Percentiles rank a stretch among this genome's conserved stretches.
Evolutionary conservation across 495 filamentous ascomycete species (phyloP).

Genomic region (Penicillium pancosmium): DNA sequence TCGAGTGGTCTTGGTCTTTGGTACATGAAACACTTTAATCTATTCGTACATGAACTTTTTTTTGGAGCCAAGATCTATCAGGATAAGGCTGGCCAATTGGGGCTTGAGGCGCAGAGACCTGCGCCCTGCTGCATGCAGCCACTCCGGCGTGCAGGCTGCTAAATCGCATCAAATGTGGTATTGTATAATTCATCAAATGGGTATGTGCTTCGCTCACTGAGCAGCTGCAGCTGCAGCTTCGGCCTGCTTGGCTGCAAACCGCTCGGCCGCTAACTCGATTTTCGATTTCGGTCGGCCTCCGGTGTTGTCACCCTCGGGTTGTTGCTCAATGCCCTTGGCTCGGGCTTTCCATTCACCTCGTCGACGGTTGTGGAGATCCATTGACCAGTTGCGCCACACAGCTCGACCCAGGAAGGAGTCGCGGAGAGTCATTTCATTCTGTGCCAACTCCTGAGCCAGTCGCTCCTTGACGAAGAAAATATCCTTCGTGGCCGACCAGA

Average conservation of each 20-base stretch:
- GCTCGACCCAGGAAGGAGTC: constrained; percentile 75
- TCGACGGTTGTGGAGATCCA: constrained; percentile 78
- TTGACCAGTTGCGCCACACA: constrained; percentile 90
- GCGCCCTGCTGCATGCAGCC: constrained; percentile 3
- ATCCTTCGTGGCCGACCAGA: constrained; percentile 69
- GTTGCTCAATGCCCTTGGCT: constrained; percentile 55
- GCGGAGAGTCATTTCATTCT: constrained; percentile 66
- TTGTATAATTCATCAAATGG: constrained; percentile 16
- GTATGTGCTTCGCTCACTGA: neutral
- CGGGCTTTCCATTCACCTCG: constrained; percentile 70
- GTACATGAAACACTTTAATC: neutral
- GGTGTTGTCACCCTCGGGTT: constrained; percentile 23
- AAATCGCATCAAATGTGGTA: neutral
- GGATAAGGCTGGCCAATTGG: constrained; percentile 1
- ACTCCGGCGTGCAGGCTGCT: neutral
- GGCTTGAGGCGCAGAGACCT: neutral
- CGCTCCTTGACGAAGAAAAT: constrained; percentile 68
- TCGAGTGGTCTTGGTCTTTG: neutral
- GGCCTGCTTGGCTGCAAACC: constrained; percentile 41
- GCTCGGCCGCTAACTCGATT: constrained; percentile 51
- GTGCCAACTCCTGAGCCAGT: constrained; percentile 64
- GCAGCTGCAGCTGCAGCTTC: constrained; percentile 8
- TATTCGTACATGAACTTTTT: constrained; percentile 3
- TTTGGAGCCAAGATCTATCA: neutral
- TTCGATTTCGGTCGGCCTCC: constrained; percentile 45